Evolutionary conservation across 1,139 yeast genomes (phyloP).

Genomic region (Saccharomyces pastorianus): DNA sequence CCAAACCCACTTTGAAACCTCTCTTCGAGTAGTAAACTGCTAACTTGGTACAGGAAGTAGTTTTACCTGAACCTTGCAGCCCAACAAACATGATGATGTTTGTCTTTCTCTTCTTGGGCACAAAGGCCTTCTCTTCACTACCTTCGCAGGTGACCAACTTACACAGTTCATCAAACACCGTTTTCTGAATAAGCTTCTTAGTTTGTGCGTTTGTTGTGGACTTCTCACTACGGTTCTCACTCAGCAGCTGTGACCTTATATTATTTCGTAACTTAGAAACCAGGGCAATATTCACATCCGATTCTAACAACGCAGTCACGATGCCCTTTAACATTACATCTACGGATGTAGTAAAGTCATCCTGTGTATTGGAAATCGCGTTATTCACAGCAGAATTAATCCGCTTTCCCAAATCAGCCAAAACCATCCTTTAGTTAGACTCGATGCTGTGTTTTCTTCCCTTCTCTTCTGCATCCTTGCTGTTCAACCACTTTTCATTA

Average conservation of each 20-base stretch:
- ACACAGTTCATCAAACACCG: constrained; percentile 87
- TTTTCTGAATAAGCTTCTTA: constrained; percentile 77
- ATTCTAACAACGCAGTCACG: constrained; percentile 79
- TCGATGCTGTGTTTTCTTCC: not conserved
- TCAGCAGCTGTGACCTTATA: constrained; percentile 49
- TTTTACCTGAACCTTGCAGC: constrained; percentile 96
- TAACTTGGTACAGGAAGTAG: constrained; percentile 92
- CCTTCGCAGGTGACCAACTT: constrained; percentile 67
- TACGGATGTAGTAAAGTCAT: constrained; percentile 48
- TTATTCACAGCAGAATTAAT: constrained; percentile 69
- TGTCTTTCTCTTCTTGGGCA: constrained; percentile 71
- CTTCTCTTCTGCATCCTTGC: not conserved
- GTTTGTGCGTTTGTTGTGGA: constrained; percentile 43
- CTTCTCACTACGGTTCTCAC: constrained; percentile 21
- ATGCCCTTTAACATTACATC: constrained; percentile 76
- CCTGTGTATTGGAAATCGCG: constrained; percentile 56
- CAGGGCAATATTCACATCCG: constrained; percentile 82
- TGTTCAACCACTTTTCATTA: not conserved
- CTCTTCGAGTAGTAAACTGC: constrained; percentile 92
- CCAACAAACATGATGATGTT: constrained; percentile 95
- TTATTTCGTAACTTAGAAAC: constrained; percentile 73
- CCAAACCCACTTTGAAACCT: constrained; percentile 90
- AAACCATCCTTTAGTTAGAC: constrained; percentile 50
- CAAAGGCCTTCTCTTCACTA: constrained; percentile 52
- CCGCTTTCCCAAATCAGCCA: constrained; percentile 88